Evolutionary conservation across 306 rosid species (phyloP), one percentile per base, ranked within the genome.

Genomic region (Argentina anserina): DNA sequence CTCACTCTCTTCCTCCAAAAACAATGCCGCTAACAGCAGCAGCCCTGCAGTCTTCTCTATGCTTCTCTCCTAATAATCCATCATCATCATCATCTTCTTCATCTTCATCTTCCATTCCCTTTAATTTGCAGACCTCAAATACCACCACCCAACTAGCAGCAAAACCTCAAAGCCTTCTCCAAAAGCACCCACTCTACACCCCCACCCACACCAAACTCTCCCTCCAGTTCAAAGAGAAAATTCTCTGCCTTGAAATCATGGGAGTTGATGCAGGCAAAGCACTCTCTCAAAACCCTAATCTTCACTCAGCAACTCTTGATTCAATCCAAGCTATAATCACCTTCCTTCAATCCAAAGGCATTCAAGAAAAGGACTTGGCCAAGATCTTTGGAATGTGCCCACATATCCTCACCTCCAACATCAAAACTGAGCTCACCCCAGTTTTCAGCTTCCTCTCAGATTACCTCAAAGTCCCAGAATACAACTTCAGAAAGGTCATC

Each of bases 371-470:
- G 28, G 99, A 91, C 84, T 73, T 94, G 21, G 78, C 92, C 41
- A 89, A 85, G 45, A 91, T 91, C 73, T 76, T 94, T 60, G 98
- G 98, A 56, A 91, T 88, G 97, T 94, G 98, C 72, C 97, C 98
- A 47, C 80, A 52, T 50, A 81, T 94, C 50, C 97, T 94, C 50
- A 94, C 97, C 56, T 80, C 92, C 29, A 70, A 65, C 76, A 70
- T 94, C 67, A 78, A 78, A 82, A 66, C 84, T 69, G 95, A 94
- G n/a, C 92, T 94, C 1, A 39, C 5, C 82, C 98, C 96, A 23
- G 91, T 88, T 78, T 91, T 91, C 86, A 67, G 66, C 70, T 94
- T 89, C 66, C 87, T 91, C 49, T 60, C 84, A 1, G 75, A 78
- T 9, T 88, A 91, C 2, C 96, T 94, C 13, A 43, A 59, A 40